Percentiles rank a stretch among this genome's conserved stretches.
Evolutionary conservation across 768 basidiomycete species (phyloP).

Genomic region (Asterophora lycoperdoides): DNA sequence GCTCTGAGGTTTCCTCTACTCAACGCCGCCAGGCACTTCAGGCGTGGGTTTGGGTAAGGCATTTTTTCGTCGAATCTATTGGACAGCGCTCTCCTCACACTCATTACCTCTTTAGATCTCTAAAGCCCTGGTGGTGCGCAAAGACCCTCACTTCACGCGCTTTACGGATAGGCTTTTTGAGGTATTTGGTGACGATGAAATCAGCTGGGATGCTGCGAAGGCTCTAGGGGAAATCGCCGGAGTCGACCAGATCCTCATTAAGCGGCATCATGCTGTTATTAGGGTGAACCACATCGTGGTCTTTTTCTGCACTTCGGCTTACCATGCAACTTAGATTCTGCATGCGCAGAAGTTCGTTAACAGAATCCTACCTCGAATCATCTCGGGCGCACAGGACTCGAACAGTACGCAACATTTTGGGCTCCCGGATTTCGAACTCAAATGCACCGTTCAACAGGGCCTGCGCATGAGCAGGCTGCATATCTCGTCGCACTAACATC

Average conservation of each 20-base stretch:
- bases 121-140: slow-evolving; percentile 75
- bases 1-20: slow-evolving; percentile 25
- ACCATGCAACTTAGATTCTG: slow-evolving; percentile 47
- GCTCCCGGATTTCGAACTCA: no score
- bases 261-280: slow-evolving; percentile 71
- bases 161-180: slow-evolving; percentile 66
- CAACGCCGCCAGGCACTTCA: slow-evolving; percentile 48
- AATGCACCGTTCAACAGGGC: slow-evolving; percentile 6
- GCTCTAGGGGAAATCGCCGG: slow-evolving; percentile 65
- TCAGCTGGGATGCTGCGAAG: slow-evolving; percentile 73
- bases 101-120: slow-evolving; percentile 47
- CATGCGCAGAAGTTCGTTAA: slow-evolving; percentile 75
- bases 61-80: slow-evolving; percentile 1
- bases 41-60: slow-evolving; percentile 65
- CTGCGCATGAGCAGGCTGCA: slow-evolving; percentile 48
- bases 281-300: slow-evolving; percentile 47
- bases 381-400: slow-evolving; percentile 55
- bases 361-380: slow-evolving; percentile 67
- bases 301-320: neutral
- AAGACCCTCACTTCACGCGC: slow-evolving; percentile 51
- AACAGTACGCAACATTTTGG: slow-evolving; percentile 38
- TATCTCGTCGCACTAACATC: slow-evolving; percentile 82
- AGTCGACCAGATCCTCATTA: slow-evolving; percentile 63
- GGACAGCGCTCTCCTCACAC: neutral
- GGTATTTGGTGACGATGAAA: slow-evolving; percentile 58